Conservation (phyloP, 257 asterid genomes). For the Petunia axillaris region DNA sequence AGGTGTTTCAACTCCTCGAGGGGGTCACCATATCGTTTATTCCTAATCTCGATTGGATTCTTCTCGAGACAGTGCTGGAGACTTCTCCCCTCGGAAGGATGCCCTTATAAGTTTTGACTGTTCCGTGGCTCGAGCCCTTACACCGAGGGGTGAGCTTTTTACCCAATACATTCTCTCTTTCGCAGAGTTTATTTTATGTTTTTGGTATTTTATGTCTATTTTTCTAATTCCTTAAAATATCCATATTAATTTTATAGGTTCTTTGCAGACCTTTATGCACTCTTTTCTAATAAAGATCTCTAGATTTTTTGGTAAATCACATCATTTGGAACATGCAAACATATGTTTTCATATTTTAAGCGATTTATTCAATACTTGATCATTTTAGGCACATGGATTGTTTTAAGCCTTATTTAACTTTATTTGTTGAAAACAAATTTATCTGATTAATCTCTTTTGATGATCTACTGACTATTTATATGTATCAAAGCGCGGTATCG, state of each 20-base stretch:
- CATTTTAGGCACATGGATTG: neutral
- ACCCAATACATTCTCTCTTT: neutral
- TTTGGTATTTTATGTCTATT: neutral
- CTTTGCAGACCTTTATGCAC: neutral
- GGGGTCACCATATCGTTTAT: too few relatives aligned
- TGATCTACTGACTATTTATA: neutral
- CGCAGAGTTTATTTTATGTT: too few relatives aligned
- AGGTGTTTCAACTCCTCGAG: too few relatives aligned
- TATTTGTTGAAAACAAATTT: neutral
- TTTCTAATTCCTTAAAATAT: neutral
- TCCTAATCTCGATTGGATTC: too few relatives aligned
- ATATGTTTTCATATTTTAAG: neutral
- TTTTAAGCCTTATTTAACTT: neutral
- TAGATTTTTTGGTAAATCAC: neutral
- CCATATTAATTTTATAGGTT: neutral
- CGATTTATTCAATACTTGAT: neutral
- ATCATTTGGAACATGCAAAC: conserved; percentile 7
- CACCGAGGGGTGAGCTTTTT: too few relatives aligned
- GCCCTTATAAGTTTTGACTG: too few relatives aligned
- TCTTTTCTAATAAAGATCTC: neutral
- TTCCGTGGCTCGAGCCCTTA: too few relatives aligned
- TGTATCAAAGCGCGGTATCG: neutral
- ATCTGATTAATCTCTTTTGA: neutral
- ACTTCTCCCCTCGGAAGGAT: too few relatives aligned
- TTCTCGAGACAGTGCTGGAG: too few relatives aligned